Base-by-base conservation (phyloP, 306 rosid species). In the Castanospermum australe region DNA sequence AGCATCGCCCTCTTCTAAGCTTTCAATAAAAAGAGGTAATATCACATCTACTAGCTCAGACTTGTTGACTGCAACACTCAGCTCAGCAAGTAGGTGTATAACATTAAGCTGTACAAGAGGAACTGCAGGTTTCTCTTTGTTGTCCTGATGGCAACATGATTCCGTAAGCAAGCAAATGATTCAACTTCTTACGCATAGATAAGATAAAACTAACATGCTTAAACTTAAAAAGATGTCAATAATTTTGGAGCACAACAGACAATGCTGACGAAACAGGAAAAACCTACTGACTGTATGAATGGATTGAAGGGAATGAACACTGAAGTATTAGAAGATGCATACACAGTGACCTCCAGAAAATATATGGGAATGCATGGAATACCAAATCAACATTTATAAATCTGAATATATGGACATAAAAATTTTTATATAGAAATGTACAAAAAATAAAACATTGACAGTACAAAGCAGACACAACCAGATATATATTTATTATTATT, bases 1-100 rank as follows among this genome's bases (percentile, higher is more conserved):
- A 77, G 99, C 99, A 82, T 95, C 98, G 4, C 99, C 98, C 93
- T 93, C 99, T 83, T 95, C 98, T 86, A 93, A 86, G 87, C 92
- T 95, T 86, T 95, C 99, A 55, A 95, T 88, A 68, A 95, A 95
- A 72, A 93, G 93, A 22, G 99, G 98, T 76, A 95, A 91, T 79
- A 95, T 93, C 90, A 86, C 83, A 73, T 95, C 96, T 77, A 95
- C 97, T 36, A 91, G 88, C 85, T 93, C 98, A 30, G 98, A 83
- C 84, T 93, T 89, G 84, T 88, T 93, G 67, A 89, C 91, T 48
- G 94, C 89, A 77, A 84, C 92, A 35, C 86, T 93, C 77, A 95
- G 82, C 78, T 91, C 91, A 60, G 99, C 98, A 50, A 95, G 90
- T 77, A 95, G 79, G 47, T 87, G 89, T 81, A 95, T 93, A 77